Conservation (phyloP, 208 protist genomes). For the Trypanosoma grayi region DNA sequence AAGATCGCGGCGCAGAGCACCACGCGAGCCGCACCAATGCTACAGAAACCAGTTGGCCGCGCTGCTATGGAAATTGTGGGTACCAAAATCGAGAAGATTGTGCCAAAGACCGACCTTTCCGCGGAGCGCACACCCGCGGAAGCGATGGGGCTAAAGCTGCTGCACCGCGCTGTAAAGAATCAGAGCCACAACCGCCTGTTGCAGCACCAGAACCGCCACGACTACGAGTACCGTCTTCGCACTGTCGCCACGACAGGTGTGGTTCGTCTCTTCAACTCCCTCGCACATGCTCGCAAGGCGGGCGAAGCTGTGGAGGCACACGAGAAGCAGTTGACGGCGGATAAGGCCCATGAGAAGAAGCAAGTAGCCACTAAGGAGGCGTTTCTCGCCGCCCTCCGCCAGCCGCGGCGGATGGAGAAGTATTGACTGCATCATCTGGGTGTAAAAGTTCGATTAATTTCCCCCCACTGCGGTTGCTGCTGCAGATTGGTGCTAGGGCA, state of each 20-base stretch:
- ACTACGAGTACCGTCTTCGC: conserved; percentile 89
- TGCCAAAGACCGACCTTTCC: conserved; percentile 36
- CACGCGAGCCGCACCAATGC: conserved; percentile 1
- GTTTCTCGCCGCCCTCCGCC: conserved; percentile 70
- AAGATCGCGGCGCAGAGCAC: conserved; percentile 8
- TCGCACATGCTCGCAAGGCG: conserved; percentile 75
- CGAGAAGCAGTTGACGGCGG: conserved; percentile 51
- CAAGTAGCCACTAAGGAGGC: conserved; percentile 74
- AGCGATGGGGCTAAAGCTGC: conserved; percentile 63
- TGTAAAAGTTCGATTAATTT: too few relatives aligned
- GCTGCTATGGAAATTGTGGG: conserved; percentile 68
- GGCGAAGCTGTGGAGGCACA: conserved; percentile 43
- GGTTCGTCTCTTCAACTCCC: conserved; percentile 86
- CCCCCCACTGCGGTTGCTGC: too few relatives aligned
- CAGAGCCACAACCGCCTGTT: conserved; percentile 80
- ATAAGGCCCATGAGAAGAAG: conserved; percentile 79
- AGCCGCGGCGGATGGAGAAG: conserved; percentile 33
- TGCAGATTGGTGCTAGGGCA: too few relatives aligned
- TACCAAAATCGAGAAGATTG: conserved; percentile 34
- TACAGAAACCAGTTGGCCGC: conserved; percentile 50
- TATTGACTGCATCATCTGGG: neutral
- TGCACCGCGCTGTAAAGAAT: conserved; percentile 72
- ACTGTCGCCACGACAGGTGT: conserved; percentile 78
- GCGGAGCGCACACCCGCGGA: conserved; percentile 37
- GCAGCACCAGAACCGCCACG: conserved; percentile 70